Base-by-base conservation (phyloP, 75 land plant species). In the Adiantum capillusveneris region DNA sequence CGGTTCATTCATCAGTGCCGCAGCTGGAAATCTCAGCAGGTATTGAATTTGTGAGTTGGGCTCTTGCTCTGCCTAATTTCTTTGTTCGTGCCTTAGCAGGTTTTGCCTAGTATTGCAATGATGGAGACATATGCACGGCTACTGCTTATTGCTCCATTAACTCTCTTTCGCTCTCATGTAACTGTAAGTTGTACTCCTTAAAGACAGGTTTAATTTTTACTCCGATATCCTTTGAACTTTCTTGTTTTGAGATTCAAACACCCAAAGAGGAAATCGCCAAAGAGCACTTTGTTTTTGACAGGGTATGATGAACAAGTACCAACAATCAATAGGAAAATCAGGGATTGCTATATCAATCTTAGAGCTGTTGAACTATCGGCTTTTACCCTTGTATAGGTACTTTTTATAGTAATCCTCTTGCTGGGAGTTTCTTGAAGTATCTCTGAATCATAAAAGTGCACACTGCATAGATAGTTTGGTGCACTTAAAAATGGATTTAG, bases 81-180 rank as follows among this genome's bases (percentile, higher is more conserved):
- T 5, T 9, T 34, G 37, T 9, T 34, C 37, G 3, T 34, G 3
- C 7, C 37, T 34, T 34, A 34, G 65, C 82, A 95, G 99, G 73
- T 75, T 51, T 76, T 90, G 37, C 97, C 99, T 44, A 95, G 92
- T 73, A 90, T 95, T 71, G 92, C 88, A 29, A 80, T 95, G 84
- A 79, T 87, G 66, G 99, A 95, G 75, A 90, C 97, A 7, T 95
- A 95, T 75, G 82, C 77, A 29, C 69, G 99, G 48, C 65, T 95
- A 60, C 67, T 86, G 49, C 77, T 95, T 30, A 61, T 74, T 75
- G 86, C 92, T 50, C 99, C 99, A 37, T 84, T 90, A 31, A 81
- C 91, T 24, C 62, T 95, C 19, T 86, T 95, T 65, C 97, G 94
- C 21, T 80, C 65, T 29, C 99, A 86, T 55, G 81, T 86, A 57